These are phyloP conservation scores for Candida corydali DNA, from an alignment of 805 yeast genomes.

Conservation along the genomic window DNA sequence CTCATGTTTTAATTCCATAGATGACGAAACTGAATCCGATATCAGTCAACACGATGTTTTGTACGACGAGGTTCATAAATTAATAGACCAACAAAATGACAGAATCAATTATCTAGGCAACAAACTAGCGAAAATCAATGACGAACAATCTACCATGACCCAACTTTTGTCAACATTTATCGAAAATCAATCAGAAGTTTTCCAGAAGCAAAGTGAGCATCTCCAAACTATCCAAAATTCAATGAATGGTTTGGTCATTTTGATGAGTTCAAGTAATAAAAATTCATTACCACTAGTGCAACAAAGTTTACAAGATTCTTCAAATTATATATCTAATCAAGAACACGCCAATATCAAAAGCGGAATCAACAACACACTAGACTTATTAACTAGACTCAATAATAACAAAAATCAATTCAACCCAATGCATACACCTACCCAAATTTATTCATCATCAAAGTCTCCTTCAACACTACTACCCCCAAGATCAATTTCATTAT, in stretches of 20 bases:
- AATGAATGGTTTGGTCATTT: constrained; percentile 11
- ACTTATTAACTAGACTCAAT: constrained; percentile 14
- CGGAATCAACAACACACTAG: constrained; percentile 15
- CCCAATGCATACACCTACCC: neutral
- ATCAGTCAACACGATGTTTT: neutral
- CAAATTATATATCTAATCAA: constrained; percentile 8
- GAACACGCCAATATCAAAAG: constrained; percentile 12
- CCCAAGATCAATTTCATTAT: constrained; percentile 2
- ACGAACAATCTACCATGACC: constrained; percentile 12
- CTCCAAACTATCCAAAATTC: constrained; percentile 15
- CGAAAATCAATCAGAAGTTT: constrained; percentile 14
- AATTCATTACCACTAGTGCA: constrained; percentile 13
- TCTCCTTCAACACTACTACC: neutral
- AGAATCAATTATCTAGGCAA: constrained; percentile 11
- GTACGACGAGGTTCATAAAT: neutral
- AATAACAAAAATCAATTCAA: constrained; percentile 2
- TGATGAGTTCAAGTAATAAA: constrained; percentile 11
- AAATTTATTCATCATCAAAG: neutral
- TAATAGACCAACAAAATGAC: constrained; percentile 6
- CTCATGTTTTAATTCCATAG: constrained; percentile 6
- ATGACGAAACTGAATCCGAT: constrained; percentile 4
- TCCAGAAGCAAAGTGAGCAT: constrained; percentile 14
- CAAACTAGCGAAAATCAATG: constrained; percentile 11
- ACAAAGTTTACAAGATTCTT: constrained; percentile 12
- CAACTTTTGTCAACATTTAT: constrained; percentile 13